Evolutionary conservation across 176 grass and related monocot species (phyloP).

Genomic region (Oryza brachyantha): DNA sequence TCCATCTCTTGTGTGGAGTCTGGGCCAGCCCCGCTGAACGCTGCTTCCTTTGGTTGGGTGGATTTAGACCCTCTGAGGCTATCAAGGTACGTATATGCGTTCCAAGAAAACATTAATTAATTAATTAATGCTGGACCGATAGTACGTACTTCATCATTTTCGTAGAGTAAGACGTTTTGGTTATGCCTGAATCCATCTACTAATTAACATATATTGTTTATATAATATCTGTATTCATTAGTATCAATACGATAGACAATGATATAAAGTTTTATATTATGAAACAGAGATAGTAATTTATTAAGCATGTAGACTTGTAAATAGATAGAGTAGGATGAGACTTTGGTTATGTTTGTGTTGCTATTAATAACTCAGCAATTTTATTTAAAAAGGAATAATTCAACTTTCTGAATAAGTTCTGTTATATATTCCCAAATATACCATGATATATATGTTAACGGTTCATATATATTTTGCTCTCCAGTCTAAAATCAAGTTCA

Average conservation of each 20-base stretch:
- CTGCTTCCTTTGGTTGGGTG: conserved; percentile 81
- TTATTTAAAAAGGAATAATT: background rate
- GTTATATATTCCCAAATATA: background rate
- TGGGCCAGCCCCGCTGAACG: conserved; percentile 72
- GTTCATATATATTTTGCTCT: background rate
- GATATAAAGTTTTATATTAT: no score
- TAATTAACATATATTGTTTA: no score
- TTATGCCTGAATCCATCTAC: no score
- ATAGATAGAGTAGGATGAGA: background rate
- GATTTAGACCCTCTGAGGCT: conserved; percentile 61
- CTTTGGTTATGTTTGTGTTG: background rate
- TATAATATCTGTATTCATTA: no score
- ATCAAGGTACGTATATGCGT: conserved; percentile 53
- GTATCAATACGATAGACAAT: no score
- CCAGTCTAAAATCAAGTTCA: background rate
- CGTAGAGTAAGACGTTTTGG: no score
- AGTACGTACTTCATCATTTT: no score
- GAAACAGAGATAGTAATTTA: no score
- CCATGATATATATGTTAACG: background rate
- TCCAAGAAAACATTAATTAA: no score
- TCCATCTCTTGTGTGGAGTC: conserved; percentile 64
- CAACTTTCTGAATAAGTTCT: background rate
- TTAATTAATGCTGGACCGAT: no score
- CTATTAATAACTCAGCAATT: background rate
- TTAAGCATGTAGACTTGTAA: background rate